A percentile compares a stretch with the other conserved stretches of the same genome.
Evolutionary conservation across 2,329 filamentous ascomycete species (phyloP).

Genomic region (Colletotrichum incanum): DNA sequence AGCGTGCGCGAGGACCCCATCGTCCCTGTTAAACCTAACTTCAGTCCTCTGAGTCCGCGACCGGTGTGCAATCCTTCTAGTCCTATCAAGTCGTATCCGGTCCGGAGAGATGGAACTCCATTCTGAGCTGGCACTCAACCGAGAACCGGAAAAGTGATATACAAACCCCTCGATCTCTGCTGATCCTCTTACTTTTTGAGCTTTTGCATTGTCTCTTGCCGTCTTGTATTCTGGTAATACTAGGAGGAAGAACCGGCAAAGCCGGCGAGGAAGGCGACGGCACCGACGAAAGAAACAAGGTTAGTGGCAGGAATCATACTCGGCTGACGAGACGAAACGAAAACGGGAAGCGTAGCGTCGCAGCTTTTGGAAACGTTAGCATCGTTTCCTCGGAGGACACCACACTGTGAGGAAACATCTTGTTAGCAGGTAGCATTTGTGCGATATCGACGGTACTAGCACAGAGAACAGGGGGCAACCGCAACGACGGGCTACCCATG

Average conservation of each 20-base stretch:
- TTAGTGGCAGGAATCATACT: not conserved
- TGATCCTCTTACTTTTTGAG: no score
- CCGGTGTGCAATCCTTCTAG: conserved; percentile 5
- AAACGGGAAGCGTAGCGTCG: not conserved
- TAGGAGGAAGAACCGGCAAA: no score
- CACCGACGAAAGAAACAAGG: not conserved
- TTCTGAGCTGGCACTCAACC: not conserved
- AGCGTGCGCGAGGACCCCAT: conserved; percentile 33
- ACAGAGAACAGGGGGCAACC: not conserved
- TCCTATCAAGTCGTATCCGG: not conserved
- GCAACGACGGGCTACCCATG: not conserved
- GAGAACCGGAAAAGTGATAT: not conserved
- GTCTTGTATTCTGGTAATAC: not conserved
- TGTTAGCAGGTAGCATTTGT: not conserved
- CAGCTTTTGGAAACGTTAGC: not conserved
- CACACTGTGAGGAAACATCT: no score
- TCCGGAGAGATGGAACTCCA: not conserved
- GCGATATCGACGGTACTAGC: not conserved
- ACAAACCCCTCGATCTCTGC: not conserved
- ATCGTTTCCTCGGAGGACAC: not conserved
- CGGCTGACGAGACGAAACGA: not conserved
- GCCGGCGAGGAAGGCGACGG: not conserved
- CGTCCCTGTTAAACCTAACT: conserved; percentile 13
- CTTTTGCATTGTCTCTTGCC: not conserved
- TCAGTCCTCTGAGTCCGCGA: conserved; percentile 5